phyloP scores from a whole-genome alignment of 1,284 basidiomycete species.

The Rhodotorula sp. region DNA sequence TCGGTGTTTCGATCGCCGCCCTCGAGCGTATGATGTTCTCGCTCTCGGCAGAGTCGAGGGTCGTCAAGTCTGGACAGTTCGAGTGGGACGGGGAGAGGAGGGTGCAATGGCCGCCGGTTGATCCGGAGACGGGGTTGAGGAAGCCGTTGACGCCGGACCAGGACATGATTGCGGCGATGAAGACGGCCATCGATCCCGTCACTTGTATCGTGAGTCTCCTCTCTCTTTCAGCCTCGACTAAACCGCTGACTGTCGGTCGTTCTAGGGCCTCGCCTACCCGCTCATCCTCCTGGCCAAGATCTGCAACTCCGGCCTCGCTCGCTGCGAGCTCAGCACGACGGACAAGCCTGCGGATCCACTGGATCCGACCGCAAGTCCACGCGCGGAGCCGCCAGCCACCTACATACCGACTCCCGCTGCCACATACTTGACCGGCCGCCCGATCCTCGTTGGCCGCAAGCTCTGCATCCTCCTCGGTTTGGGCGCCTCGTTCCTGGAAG shows the following conservation, averaged over 20 bases:
- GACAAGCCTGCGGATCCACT: not conserved
- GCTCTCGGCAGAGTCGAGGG: constrained; percentile 6
- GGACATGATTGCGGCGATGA: not conserved
- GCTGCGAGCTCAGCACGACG: constrained; percentile 5
- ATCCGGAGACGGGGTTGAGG: not conserved
- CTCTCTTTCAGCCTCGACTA: too few species aligned
- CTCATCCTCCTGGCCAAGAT: constrained; percentile 19
- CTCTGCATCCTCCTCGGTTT: constrained; percentile 16
- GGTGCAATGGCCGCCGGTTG: constrained; percentile 7
- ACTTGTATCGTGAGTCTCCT: constrained; percentile 9
- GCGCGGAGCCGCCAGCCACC: not conserved
- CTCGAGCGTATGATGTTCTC: constrained; percentile 14
- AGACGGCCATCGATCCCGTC: constrained; percentile 15
- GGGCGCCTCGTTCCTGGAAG: constrained; percentile 20
- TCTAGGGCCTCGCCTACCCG: constrained; percentile 14
- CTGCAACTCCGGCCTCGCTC: constrained; percentile 18
- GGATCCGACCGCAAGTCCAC: not conserved
- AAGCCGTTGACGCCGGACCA: constrained; percentile 2
- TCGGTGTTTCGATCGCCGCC: constrained; percentile 3
- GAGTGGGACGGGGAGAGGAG: not conserved
- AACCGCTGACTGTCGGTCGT: too few species aligned
- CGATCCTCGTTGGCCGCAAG: constrained; percentile 8
- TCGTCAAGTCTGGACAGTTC: not conserved
- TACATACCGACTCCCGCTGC: not conserved
- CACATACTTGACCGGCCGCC: not conserved